A percentile compares a stretch with the other conserved stretches of the same genome.
Conservation (phyloP, 768 basidiomycete genomes). For the Russula olivacea region DNA sequence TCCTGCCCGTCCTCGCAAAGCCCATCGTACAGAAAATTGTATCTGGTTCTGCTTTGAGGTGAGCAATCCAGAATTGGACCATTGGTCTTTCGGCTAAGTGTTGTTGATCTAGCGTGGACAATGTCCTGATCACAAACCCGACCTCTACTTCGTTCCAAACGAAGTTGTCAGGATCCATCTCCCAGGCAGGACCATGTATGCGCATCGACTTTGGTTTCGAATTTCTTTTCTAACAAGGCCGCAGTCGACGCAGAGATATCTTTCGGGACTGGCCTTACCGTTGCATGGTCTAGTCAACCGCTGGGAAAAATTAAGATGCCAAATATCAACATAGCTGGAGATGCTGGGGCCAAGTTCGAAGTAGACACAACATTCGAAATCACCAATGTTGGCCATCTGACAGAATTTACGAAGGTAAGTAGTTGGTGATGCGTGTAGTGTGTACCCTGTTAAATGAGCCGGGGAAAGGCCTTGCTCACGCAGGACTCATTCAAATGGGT, state of each 20-base stretch:
- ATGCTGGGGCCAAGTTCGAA: slow-evolving; percentile 57
- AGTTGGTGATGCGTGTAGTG: neutral
- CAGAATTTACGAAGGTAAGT: slow-evolving; percentile 57
- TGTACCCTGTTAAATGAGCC: neutral
- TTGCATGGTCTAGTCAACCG: slow-evolving; percentile 52
- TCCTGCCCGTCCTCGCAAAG: slow-evolving; percentile 62
- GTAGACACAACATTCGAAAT: slow-evolving; percentile 52
- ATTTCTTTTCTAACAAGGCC: neutral
- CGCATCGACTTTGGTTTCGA: slow-evolving; percentile 2
- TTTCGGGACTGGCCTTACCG: slow-evolving; percentile 55
- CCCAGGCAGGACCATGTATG: slow-evolving; percentile 68
- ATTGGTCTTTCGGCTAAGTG: slow-evolving; percentile 1
- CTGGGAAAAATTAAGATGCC: slow-evolving; percentile 58
- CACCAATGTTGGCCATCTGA: slow-evolving; percentile 48
- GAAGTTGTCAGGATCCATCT: slow-evolving; percentile 54
- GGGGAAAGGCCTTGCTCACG: slow-evolving; percentile 46
- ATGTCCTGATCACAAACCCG: slow-evolving; percentile 56
- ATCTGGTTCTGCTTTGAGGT: slow-evolving; percentile 51
- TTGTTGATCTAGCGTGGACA: slow-evolving; percentile 41
- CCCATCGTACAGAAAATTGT: slow-evolving; percentile 74
- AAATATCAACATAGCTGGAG: slow-evolving; percentile 51
- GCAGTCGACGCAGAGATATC: slow-evolving; percentile 61
- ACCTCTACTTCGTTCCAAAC: slow-evolving; percentile 52
- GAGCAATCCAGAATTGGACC: slow-evolving; percentile 16
- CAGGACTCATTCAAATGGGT: slow-evolving; percentile 64